phyloP scores from a whole-genome alignment of 2,329 filamentous ascomycete genomes.

The Beauveria rudraprayagi region DNA sequence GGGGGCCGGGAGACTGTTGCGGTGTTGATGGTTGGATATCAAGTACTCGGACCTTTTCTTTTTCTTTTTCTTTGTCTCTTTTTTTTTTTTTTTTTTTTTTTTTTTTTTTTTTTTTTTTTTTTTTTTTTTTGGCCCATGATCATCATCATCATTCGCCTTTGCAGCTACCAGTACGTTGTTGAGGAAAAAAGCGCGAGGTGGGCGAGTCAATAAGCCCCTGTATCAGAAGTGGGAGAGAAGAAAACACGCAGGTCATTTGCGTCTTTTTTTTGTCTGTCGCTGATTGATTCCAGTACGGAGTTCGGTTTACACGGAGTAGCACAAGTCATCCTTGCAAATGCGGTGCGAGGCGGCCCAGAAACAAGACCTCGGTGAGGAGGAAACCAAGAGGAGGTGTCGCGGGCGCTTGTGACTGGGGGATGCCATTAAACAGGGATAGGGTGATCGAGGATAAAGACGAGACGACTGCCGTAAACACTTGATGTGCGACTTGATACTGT shows the following conservation, averaged over 20 bases:
- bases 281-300: not conserved
- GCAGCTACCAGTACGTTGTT: not conserved
- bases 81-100: not conserved
- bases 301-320: not conserved
- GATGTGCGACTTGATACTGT: not conserved
- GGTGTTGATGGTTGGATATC: not conserved
- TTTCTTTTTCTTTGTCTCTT: too few species aligned
- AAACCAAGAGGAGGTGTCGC: not conserved
- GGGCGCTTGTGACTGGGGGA: not conserved
- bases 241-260: not conserved
- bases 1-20: not conserved
- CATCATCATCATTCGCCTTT: not conserved
- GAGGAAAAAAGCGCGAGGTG: too few species aligned
- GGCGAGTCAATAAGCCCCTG: not conserved
- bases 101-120: too few species aligned
- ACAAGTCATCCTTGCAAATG: not conserved
- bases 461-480: not conserved
- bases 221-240: not conserved
- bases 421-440: not conserved
- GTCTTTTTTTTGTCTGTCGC: not conserved
- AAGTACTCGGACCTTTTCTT: not conserved
- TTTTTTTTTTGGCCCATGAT: not conserved
- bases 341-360: not conserved
- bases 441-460: not conserved
- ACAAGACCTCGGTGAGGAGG: not conserved